Evolutionary conservation across 371 early-diverging fungal species (phyloP).

Genomic region (Paraphysoderma sedebokerense): DNA sequence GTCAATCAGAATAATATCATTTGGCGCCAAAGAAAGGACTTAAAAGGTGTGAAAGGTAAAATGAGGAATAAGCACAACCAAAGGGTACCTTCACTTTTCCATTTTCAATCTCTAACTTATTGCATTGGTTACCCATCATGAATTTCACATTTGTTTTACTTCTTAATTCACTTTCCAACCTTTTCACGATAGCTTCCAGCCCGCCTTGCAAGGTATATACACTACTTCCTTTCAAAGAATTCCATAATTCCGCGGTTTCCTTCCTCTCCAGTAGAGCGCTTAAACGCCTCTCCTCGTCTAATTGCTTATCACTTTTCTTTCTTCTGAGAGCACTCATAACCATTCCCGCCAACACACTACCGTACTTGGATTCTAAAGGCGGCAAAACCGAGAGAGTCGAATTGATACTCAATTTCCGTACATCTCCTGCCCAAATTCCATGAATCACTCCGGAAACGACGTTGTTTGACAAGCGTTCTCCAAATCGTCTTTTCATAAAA

Average conservation of each 20-base stretch:
- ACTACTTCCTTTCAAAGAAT: slow-evolving; percentile 36
- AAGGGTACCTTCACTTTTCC: not conserved
- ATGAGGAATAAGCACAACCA: no score
- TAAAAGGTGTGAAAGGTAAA: no score
- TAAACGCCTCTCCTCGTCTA: slow-evolving; percentile 8
- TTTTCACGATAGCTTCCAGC: slow-evolving; percentile 45
- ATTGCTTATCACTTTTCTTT: slow-evolving; percentile 13
- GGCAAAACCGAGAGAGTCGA: slow-evolving; percentile 49
- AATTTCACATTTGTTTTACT: slow-evolving; percentile 5
- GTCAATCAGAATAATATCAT: no score
- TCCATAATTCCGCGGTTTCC: slow-evolving; percentile 33
- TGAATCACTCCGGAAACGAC: slow-evolving; percentile 74
- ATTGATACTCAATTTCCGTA: slow-evolving; percentile 46
- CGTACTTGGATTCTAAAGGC: slow-evolving; percentile 42
- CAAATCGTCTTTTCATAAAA: slow-evolving; percentile 62
- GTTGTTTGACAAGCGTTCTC: slow-evolving; percentile 37
- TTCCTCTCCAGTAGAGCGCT: slow-evolving; percentile 10
- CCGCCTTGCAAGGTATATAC: slow-evolving; percentile 69
- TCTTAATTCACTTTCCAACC: slow-evolving; percentile 26
- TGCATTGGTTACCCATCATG: not conserved
- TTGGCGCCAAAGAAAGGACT: no score
- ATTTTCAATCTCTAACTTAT: not conserved
- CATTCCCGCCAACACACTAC: slow-evolving; percentile 35
- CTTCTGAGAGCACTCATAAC: slow-evolving; percentile 10
- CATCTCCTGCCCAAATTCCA: slow-evolving; percentile 87